Evolutionary conservation across 1,284 basidiomycete genomes (phyloP).

Genomic region (Tetrapyrgos nigripes): DNA sequence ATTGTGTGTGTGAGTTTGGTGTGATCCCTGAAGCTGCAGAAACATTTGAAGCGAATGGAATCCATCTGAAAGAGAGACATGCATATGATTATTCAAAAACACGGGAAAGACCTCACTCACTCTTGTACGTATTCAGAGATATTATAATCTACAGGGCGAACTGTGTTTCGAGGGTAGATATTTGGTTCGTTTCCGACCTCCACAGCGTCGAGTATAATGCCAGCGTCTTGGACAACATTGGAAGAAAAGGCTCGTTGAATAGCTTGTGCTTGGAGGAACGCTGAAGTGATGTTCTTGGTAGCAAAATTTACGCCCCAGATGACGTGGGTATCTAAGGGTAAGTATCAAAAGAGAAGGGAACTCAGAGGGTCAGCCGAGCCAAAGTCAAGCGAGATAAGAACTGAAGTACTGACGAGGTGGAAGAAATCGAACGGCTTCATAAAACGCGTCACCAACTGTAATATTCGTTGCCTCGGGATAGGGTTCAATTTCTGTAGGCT

Average conservation of each 20-base stretch:
- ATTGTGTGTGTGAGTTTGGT: conserved; percentile 40
- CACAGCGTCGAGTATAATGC: conserved; percentile 59
- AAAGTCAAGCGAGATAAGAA: neutral
- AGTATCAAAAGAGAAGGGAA: neutral
- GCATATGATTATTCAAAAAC: conserved; percentile 35
- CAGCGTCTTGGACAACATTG: conserved; percentile 44
- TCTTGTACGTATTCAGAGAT: conserved; percentile 58
- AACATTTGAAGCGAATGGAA: conserved; percentile 14
- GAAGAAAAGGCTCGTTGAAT: conserved; percentile 60
- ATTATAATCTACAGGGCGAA: conserved; percentile 50
- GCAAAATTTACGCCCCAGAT: conserved; percentile 78
- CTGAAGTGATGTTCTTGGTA: conserved; percentile 60
- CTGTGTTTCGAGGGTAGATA: conserved; percentile 58
- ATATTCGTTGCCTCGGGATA: conserved; percentile 68
- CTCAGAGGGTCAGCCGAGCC: neutral
- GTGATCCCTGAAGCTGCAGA: conserved; percentile 8
- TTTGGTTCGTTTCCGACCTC: conserved; percentile 69
- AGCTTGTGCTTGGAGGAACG: conserved; percentile 61
- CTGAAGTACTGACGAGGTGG: conserved; percentile 44
- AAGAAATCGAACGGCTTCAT: conserved; percentile 59
- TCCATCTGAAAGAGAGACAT: conserved; percentile 11
- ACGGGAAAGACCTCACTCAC: conserved; percentile 50
- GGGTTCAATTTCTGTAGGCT: conserved; percentile 54
- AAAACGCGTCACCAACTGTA: conserved; percentile 59
- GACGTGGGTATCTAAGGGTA: conserved; percentile 49